Evolutionary conservation across 2,329 filamentous ascomycete genomes (phyloP).

Genomic region (Plenodomus lindquistii): DNA sequence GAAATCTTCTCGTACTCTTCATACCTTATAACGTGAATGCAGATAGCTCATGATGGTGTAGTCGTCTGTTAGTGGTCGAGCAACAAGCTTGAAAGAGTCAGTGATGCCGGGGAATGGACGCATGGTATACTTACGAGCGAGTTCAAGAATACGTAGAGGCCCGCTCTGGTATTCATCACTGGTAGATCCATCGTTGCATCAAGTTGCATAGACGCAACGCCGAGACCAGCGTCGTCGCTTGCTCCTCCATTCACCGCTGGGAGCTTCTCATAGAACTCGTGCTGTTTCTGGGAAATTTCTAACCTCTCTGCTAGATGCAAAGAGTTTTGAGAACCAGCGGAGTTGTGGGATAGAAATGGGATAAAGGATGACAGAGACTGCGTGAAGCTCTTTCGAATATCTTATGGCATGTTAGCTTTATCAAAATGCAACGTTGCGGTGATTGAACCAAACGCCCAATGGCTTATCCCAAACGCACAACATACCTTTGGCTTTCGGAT

Average conservation of each 20-base stretch:
- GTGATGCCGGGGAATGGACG: slow-evolving; percentile 5
- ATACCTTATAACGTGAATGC: slow-evolving; percentile 79
- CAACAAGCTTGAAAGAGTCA: slow-evolving; percentile 68
- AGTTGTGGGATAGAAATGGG: slow-evolving; percentile 58
- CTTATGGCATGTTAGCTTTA: slow-evolving; percentile 17
- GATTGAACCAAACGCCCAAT: too few species aligned
- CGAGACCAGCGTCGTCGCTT: slow-evolving; percentile 43
- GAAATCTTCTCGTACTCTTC: neutral
- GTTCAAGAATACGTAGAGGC: slow-evolving; percentile 83
- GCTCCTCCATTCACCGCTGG: slow-evolving; percentile 50
- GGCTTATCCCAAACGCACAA: neutral
- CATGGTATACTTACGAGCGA: slow-evolving; percentile 63
- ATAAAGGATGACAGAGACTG: slow-evolving; percentile 40
- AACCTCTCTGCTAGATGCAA: slow-evolving; percentile 50
- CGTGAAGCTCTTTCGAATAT: slow-evolving; percentile 36
- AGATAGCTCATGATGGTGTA: slow-evolving; percentile 76
- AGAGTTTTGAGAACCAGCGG: slow-evolving; percentile 55
- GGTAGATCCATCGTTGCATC: slow-evolving; percentile 67
- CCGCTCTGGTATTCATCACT: slow-evolving; percentile 74
- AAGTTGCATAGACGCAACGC: slow-evolving; percentile 54
- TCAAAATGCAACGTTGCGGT: neutral
- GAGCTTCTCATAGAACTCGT: slow-evolving; percentile 49
- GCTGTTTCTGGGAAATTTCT: slow-evolving; percentile 46
- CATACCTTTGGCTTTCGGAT: slow-evolving; percentile 59
- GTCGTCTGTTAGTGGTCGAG: slow-evolving; percentile 83